Base-by-base conservation (phyloP, 1,139 yeast species). In the Magnusiomyces tetraspermus region DNA sequence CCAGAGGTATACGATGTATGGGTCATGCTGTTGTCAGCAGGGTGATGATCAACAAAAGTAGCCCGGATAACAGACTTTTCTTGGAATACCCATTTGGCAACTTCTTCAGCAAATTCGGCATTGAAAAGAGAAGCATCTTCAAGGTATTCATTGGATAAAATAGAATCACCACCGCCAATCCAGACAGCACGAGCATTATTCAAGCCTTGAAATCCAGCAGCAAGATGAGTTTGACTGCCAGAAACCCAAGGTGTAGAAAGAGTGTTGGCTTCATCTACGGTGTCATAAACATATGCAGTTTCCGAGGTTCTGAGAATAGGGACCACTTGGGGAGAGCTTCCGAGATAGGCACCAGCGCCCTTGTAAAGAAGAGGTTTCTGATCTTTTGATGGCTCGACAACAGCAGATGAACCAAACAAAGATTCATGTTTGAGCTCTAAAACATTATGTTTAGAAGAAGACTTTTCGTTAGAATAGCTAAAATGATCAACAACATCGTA, bases 201-300 rank as follows among this genome's bases (percentile, higher is more conserved):
- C 56, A 82, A 74, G 45, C 85, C 85, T 72, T 94, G 98, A 63
- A 88, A 78, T 1, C 82, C 94, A n/a, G 82, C 95, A 24, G 83
- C 79, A 53, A 86, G 66, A 65, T 74, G 81, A 15, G 88, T 88
- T 70, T 90, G 95, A 50, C 80, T 74, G 28, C 98, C 98, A 48
- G 82, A 73, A 11, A 87, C 82, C 96, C 97, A 94, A 15, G 73
- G 67, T 15, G 64, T 58, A 30, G 63, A 61, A 28, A 64, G 55
- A 19, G 60, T 63, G n/a, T 60, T 61, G 28, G 75, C 74, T 36
- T 82, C 84, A 48, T 73, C 75, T 1, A 70, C 62, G 28, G 67
- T 63, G 50, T 75, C 79, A 57, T 73, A 72, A 21, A 84, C 77
- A 63, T 80, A 80, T 2, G 94, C 79, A 1, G 95, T 82, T 52